These are phyloP conservation scores for Psilocybe subaeruginosa DNA, from an alignment of 768 basidiomycete species.

Conservation along the genomic window DNA sequence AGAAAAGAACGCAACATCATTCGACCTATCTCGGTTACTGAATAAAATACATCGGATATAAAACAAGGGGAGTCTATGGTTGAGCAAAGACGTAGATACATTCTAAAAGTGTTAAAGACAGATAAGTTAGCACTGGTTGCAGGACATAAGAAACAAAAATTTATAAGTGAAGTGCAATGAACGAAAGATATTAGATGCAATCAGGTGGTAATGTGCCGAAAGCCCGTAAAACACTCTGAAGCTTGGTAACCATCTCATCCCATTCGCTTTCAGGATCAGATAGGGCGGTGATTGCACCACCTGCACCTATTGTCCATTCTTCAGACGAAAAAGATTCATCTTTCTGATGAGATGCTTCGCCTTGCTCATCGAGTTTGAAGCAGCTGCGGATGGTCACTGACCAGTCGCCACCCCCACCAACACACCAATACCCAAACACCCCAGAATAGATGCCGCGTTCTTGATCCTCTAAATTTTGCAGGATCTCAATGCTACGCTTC, in stretches of 20 bases:
- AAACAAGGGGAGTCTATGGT: background rate
- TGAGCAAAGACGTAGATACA: background rate
- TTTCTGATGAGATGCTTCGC: conserved; percentile 5
- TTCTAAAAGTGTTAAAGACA: background rate
- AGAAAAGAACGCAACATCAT: background rate
- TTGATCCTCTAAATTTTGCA: conserved; percentile 75
- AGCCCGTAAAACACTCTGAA: conserved; percentile 72
- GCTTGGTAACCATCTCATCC: conserved; percentile 93
- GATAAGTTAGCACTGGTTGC: background rate
- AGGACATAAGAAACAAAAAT: background rate
- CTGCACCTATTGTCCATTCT: conserved; percentile 83
- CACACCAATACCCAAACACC: conserved; percentile 90
- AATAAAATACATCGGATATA: background rate
- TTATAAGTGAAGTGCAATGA: background rate
- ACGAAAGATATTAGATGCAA: conserved; percentile 3
- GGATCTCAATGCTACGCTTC: conserved; percentile 88
- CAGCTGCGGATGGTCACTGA: conserved; percentile 94
- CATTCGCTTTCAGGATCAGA: conserved; percentile 87
- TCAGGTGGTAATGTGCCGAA: conserved; percentile 46
- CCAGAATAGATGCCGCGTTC: conserved; percentile 88
- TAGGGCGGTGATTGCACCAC: conserved; percentile 95
- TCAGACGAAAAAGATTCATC: conserved; percentile 33
- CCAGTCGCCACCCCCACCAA: conserved; percentile 90
- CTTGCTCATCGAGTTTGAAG: conserved; percentile 64
- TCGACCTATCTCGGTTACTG: background rate